Evolutionary conservation across 1,139 yeast species (phyloP).

Genomic region (Suhomyces bribrorum): DNA sequence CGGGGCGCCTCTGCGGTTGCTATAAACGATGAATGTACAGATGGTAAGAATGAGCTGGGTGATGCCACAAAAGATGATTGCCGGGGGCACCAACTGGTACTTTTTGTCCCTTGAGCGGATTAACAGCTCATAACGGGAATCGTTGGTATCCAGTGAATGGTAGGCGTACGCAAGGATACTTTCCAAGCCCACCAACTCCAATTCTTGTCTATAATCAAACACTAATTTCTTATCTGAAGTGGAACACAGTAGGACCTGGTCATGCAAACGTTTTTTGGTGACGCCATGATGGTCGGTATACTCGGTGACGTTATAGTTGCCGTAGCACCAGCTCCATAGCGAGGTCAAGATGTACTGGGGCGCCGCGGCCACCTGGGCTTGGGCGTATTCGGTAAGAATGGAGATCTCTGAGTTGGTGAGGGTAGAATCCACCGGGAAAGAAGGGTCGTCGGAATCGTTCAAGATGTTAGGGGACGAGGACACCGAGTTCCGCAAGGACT

Average conservation of each 20-base stretch:
- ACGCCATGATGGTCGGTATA: constrained; percentile 17
- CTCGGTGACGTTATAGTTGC: constrained; percentile 36
- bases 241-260: constrained; percentile 26
- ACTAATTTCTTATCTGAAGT: constrained; percentile 19
- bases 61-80: constrained; percentile 26
- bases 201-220: constrained; percentile 48
- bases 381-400: constrained; percentile 49
- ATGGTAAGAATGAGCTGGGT: constrained; percentile 30
- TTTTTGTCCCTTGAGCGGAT: constrained; percentile 21
- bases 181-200: constrained; percentile 41
- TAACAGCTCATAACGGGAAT: constrained; percentile 19
- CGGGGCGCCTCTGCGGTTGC: constrained; percentile 29
- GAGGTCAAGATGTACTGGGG: constrained; percentile 52
- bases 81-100: constrained; percentile 26
- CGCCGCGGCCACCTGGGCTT: constrained; percentile 47
- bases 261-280: constrained; percentile 14
- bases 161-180: constrained; percentile 52
- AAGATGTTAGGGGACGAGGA: constrained; percentile 21
- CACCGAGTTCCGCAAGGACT: constrained; percentile 43
- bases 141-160: constrained; percentile 21
- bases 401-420: constrained; percentile 54
- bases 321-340: constrained; percentile 49
- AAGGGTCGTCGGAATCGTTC: constrained; percentile 15
- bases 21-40: constrained; percentile 36
- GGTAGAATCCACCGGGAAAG: constrained; percentile 35